Evolutionary conservation across 2,329 filamentous ascomycete genomes (phyloP), one percentile per base, ranked within the genome.

Genomic region (Trichophyton rubrum): DNA sequence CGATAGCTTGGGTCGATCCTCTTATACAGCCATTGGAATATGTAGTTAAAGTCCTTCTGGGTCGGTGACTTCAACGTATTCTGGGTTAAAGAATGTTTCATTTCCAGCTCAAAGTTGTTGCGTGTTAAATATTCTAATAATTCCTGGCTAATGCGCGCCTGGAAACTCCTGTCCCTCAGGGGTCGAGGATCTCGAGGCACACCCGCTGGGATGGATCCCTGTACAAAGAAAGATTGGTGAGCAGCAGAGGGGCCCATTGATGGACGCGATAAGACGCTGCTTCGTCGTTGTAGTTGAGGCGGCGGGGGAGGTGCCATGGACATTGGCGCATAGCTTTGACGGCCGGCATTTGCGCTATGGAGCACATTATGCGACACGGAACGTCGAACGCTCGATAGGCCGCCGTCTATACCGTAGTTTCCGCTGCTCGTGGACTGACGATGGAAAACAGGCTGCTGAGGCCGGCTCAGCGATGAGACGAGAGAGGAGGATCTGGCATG

Each of bases 11-110:
- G 93, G 70, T 99, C 93, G 70, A 99, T 95, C 61, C 90, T 88
- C 69, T 90, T 89, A 73, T 99, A 99, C 2, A 99, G 79, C 89
- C 92, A 99, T 69, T 97, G 90, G 70, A 99, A 99, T 81, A 99
- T 95, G 74, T 84, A 87, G 69, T 95, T 93, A 77, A 99, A 99
- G 72, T 99, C 93, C 71, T 99, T 99, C 68, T 97, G 92, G 0
- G 92, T 99, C 0, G 93, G 95, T 49, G 89, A 95, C 68, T 89
- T 92, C 71, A 96, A 85, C 5, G 90, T 88, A 68, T 96, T 96
- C 64, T 88, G 87, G 0, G 89, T 89, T n/a, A 99, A 79, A 1
- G 85, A 87, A 72, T 97, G 89, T 75, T 95, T 96, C 86, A 95
- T 96, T 67, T 97, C 91, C 81, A 96, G 85, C 74, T 99, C 93